Conservation (phyloP, 164 flowering plant genomes). For the Dillenia turbinata region DNA sequence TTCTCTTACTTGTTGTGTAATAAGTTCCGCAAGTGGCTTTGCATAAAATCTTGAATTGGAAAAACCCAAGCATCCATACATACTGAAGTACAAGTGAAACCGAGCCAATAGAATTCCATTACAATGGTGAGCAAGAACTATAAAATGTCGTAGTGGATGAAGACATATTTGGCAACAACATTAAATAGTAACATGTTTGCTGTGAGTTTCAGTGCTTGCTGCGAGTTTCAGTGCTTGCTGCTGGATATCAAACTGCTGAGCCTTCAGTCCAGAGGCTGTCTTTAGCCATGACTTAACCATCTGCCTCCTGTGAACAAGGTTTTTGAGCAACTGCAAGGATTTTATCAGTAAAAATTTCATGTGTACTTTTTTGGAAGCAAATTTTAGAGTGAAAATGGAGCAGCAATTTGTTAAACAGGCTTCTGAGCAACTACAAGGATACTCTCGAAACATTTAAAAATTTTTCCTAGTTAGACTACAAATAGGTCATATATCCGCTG, state of each 20-base stretch:
- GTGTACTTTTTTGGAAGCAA: not conserved
- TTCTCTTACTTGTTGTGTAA: conserved; percentile 72
- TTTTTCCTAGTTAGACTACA: too few species aligned
- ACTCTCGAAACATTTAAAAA: too few species aligned
- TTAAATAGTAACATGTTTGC: conserved; percentile 77
- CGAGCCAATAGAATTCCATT: conserved; percentile 1
- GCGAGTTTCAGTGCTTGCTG: conserved; percentile 98
- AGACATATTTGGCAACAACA: not conserved
- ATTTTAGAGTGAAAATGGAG: not conserved
- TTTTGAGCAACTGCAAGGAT: conserved; percentile 59
- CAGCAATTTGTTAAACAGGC: too few species aligned
- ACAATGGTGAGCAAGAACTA: not conserved
- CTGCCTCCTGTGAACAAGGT: conserved; percentile 81
- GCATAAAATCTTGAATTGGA: conserved; percentile 98
- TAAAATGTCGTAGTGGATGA: not conserved
- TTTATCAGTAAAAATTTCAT: not conserved
- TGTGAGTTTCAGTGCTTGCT: conserved; percentile 97
- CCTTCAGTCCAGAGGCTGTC: conserved; percentile 65
- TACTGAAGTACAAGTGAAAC: conserved; percentile 44
- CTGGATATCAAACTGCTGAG: conserved; percentile 86
- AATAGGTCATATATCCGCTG: too few species aligned
- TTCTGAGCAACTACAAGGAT: too few species aligned
- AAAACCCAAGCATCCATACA: conserved; percentile 99
- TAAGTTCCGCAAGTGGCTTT: conserved; percentile 97
- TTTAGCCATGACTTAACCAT: conserved; percentile 71